phyloP scores from a whole-genome alignment of 1,284 basidiomycete genomes.

The Polyporus tsugae region DNA sequence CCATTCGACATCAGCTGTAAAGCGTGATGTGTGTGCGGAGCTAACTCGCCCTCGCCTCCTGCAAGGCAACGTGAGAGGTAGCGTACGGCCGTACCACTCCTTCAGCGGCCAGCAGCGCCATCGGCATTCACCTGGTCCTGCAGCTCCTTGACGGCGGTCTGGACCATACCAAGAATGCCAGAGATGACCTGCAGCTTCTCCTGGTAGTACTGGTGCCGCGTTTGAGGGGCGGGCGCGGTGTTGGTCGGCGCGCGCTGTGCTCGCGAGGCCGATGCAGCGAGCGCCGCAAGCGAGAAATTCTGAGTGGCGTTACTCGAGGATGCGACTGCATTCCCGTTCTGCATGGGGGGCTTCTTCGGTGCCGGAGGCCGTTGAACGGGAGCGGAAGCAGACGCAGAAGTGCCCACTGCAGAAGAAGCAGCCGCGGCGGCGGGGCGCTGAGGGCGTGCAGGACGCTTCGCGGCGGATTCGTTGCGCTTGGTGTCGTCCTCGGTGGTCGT shows the following conservation, averaged over 20 bases:
- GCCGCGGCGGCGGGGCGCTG: conserved; percentile 26
- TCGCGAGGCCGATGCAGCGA: conserved; percentile 31
- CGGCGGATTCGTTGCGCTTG: conserved; percentile 29
- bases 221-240: conserved; percentile 11
- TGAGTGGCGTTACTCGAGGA: conserved; percentile 19
- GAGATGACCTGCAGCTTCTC: conserved; percentile 32
- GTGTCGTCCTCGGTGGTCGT: conserved; percentile 29
- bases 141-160: conserved; percentile 33
- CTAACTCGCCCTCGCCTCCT: background rate
- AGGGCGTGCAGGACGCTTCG: conserved; percentile 30
- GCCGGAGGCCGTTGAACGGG: conserved; percentile 23
- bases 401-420: conserved; percentile 24
- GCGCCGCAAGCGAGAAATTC: conserved; percentile 28
- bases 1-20: conserved; percentile 2
- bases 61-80: background rate
- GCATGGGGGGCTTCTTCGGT: conserved; percentile 29
- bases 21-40: background rate
- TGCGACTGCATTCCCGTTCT: conserved; percentile 28
- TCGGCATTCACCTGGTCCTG: conserved; percentile 32
- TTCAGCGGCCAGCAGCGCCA: conserved; percentile 23
- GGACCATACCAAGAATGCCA: conserved; percentile 34
- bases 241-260: conserved; percentile 29
- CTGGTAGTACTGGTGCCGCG: conserved; percentile 30
- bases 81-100: background rate
- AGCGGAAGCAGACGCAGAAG: conserved; percentile 29